These are phyloP conservation scores for Venturia oleaginea DNA, from an alignment of 2,329 filamentous ascomycete species.

Conservation along the genomic window DNA sequence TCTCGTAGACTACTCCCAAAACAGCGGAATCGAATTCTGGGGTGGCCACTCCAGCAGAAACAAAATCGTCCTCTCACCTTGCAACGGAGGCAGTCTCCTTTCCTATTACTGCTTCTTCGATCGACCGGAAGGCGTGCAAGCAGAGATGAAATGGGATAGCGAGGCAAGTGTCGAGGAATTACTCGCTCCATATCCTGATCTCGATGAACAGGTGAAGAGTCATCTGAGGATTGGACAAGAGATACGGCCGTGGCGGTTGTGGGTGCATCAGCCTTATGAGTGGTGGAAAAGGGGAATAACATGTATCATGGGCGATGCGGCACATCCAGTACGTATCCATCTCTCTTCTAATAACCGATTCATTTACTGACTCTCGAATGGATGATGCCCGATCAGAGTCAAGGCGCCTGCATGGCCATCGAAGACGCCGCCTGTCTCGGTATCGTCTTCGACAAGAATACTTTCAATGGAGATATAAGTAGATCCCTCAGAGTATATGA, in stretches of 20 bases:
- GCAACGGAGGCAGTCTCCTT: constrained; percentile 5
- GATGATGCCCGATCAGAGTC: constrained; percentile 40
- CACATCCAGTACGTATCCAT: background rate
- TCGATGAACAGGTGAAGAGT: constrained; percentile 2
- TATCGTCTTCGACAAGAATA: constrained; percentile 44
- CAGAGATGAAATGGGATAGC: constrained; percentile 8
- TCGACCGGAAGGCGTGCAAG: background rate
- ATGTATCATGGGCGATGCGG: constrained; percentile 4
- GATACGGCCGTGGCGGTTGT: constrained; percentile 5
- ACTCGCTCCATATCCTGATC: constrained; percentile 4
- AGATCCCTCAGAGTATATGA: constrained; percentile 52
- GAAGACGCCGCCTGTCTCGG: constrained; percentile 55
- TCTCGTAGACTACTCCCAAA: constrained; percentile 2
- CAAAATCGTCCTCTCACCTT: constrained; percentile 6
- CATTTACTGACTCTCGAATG: constrained; percentile 26
- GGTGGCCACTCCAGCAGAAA: background rate
- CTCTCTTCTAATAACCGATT: constrained; percentile 25
- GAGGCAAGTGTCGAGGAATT: background rate
- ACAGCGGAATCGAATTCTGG: constrained; percentile 7
- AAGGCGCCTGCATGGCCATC: constrained; percentile 55
- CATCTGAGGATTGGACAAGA: background rate
- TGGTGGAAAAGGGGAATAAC: background rate
- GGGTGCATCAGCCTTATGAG: constrained; percentile 3
- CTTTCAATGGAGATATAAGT: constrained; percentile 37
- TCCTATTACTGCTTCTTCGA: constrained; percentile 11